Conservation (phyloP, 2,329 filamentous ascomycete species). For the Pezicula radicicola region DNA sequence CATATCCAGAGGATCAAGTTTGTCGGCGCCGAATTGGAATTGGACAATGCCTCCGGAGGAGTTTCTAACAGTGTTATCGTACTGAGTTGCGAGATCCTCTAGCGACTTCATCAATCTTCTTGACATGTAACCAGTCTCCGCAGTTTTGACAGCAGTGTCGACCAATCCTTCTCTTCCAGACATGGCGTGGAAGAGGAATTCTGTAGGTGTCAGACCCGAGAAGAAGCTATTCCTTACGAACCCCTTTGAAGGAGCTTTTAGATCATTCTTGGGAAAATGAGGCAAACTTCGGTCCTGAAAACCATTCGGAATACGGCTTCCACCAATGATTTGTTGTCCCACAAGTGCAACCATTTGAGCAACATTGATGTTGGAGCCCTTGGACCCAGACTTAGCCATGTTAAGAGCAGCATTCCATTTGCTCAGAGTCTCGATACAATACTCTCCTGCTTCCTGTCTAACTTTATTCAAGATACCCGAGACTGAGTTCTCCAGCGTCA, state of each 20-base stretch:
- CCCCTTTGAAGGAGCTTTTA: constrained; percentile 90
- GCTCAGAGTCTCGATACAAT: constrained; percentile 87
- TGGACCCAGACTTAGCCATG: constrained; percentile 97
- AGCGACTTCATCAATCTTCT: constrained; percentile 96
- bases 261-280: constrained; percentile 91
- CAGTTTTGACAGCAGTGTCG: constrained; percentile 98
- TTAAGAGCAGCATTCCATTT: constrained; percentile 89
- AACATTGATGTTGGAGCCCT: constrained; percentile 96
- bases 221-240: constrained; percentile 99
- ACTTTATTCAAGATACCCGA: constrained; percentile 91
- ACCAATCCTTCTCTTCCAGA: constrained; percentile 97
- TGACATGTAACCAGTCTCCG: constrained; percentile 99
- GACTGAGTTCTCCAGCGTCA: constrained; percentile 86
- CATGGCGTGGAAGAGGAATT: constrained; percentile 98
- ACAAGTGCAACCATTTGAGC: constrained; percentile 98
- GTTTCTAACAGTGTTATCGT: constrained; percentile 92
- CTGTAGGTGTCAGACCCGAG: constrained; percentile 80
- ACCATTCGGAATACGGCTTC: constrained; percentile 87
- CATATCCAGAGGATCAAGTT: constrained; percentile 96
- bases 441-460: constrained; percentile 83
- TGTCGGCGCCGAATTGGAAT: constrained; percentile 96
- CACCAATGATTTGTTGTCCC: constrained; percentile 96
- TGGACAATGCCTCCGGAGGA: constrained; percentile 88
- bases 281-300: constrained; percentile 95
- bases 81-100: constrained; percentile 89